Conservation (phyloP, 2,329 filamentous ascomycete species). For the Fusarium agapanthi region DNA sequence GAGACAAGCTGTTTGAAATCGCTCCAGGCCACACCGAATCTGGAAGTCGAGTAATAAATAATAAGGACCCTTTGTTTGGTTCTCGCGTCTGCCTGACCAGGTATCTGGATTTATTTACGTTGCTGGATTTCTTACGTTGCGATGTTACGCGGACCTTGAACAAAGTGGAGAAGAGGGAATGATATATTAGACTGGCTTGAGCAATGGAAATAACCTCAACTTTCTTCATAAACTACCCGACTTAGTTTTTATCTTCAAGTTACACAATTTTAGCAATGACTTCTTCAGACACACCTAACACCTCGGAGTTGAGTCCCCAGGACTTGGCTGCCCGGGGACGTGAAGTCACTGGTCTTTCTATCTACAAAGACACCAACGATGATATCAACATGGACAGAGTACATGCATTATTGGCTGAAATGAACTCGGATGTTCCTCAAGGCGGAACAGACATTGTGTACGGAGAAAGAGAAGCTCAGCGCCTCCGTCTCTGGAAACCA, state of each 20-base stretch:
- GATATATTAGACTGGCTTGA: not conserved
- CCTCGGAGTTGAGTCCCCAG: not conserved
- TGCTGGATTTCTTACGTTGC: not conserved
- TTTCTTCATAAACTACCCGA: not conserved
- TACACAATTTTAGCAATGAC: not conserved
- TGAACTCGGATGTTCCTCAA: not conserved
- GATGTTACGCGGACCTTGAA: not conserved
- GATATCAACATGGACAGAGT: not conserved
- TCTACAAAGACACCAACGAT: not conserved
- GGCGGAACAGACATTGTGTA: not conserved
- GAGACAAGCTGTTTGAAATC: not conserved
- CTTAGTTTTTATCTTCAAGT: rapidly evolving
- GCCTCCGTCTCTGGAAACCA: not conserved
- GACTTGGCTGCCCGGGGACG: not conserved
- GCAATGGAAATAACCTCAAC: rapidly evolving
- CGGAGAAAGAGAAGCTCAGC: not conserved
- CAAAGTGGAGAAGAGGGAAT: not conserved
- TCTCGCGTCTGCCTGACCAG: not conserved
- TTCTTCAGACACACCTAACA: not conserved
- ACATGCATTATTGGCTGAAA: not conserved
- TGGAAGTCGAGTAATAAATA: not conserved
- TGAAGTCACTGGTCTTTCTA: not conserved
- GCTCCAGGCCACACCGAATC: not conserved
- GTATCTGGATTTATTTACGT: not conserved
- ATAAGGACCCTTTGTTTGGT: not conserved